Evolutionary conservation across 345 rosid genomes (phyloP).

Genomic region (Euphorbia peplus): DNA sequence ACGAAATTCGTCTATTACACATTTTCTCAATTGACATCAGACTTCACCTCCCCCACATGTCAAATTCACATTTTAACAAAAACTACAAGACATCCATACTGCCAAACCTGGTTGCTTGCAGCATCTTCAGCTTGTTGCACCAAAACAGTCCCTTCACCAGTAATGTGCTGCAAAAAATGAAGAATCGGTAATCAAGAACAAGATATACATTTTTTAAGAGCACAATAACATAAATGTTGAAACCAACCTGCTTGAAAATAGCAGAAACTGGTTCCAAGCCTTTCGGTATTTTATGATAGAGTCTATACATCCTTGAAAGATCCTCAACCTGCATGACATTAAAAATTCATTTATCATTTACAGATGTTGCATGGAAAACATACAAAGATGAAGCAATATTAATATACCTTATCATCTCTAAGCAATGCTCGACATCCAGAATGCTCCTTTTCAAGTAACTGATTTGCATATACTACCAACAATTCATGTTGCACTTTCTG

Average conservation of each 20-base stretch:
- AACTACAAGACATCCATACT: too few relatives aligned
- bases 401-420: conserved; percentile 84
- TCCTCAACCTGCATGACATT: too few relatives aligned
- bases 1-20: too few relatives aligned
- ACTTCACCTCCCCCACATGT: background rate
- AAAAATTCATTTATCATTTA: too few relatives aligned
- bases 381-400: too few relatives aligned
- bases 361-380: too few relatives aligned
- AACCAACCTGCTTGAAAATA: conserved; percentile 79
- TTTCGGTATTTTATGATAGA: conserved; percentile 58
- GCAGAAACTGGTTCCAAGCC: conserved; percentile 87
- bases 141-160: conserved; percentile 76
- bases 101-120: conserved; percentile 64
- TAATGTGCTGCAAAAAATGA: conserved; percentile 65
- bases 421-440: conserved; percentile 91
- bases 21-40: too few relatives aligned
- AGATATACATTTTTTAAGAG: background rate
- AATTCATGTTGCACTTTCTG: conserved; percentile 93
- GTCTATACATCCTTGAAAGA: conserved; percentile 95
- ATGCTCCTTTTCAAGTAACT: conserved; percentile 81
- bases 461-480: conserved; percentile 60
- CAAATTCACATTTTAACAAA: background rate
- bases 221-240: conserved; percentile 22
- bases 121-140: conserved; percentile 96
- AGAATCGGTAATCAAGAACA: conserved; percentile 7